Evolutionary conservation across 306 rosid genomes (phyloP), one percentile per base, ranked within the genome.

Genomic region (Trifolium dubium): DNA sequence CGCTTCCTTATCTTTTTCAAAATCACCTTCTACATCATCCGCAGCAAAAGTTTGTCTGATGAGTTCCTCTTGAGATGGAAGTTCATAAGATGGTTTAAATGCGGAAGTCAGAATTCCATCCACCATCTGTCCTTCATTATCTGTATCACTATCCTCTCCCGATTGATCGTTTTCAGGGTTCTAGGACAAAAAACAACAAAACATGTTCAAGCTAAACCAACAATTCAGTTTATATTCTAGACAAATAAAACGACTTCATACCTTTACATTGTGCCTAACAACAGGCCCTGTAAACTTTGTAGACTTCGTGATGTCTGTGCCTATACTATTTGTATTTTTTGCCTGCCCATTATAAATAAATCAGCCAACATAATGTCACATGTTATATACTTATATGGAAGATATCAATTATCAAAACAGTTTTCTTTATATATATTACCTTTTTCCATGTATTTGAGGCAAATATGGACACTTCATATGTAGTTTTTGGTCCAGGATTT

Each of bases 21-120:
- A 94, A 44, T 90, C 95, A 67, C 87, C 88, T 78, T 89, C 99
- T 67, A 92, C 99, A 71, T 92, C 86, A 79, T 94, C 99, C 67
- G 89, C 91, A 0, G 95, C 99, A 89, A 94, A 94, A 77, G 95
- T 91, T 80, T 87, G 84, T 74, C 77, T 88, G 79, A 88, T 81
- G 44, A 94, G 92, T 81, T 94, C 96, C 31, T 83, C 87, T 82
- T 94, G 97, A 83, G 99, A 89, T 65, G 99, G 99, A 81, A 94
- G 95, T 69, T 87, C 87, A 73, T 94, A 92, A 5, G 88, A 74
- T 29, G 63, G 71, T 30, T 91, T 86, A 44, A 86, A 87, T 75
- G 78, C 90, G 13, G 89, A 79, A 65, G 91, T 73, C 59, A 89
- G 71, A 75, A 80, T 72, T 51, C 97, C 98, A 74, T 93, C 97